Evolutionary conservation across 2,329 filamentous ascomycete species (phyloP).

Genomic region (Sporothrix curviconia): DNA sequence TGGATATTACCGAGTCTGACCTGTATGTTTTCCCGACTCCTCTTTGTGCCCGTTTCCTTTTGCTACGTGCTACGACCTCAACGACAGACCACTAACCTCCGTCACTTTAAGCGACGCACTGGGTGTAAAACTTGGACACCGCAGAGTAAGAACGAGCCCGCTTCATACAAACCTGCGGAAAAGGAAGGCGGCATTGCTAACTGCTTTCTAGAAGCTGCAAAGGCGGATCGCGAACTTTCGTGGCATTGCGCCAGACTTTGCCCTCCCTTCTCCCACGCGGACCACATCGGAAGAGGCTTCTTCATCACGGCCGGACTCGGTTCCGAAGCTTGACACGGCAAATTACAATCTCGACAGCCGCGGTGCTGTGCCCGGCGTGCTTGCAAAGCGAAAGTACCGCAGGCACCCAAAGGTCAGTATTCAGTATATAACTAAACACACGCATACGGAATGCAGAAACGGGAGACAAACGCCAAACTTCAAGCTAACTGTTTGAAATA

Average conservation of each 20-base stretch:
- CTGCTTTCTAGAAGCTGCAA: constrained; percentile 61
- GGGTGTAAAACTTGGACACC: constrained; percentile 72
- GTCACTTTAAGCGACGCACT: constrained; percentile 53
- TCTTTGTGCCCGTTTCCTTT: neutral
- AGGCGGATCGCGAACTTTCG: constrained; percentile 70
- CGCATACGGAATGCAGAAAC: neutral
- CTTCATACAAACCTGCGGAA: no score
- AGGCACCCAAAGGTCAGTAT: constrained; percentile 63
- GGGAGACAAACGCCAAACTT: no score
- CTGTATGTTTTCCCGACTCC: constrained; percentile 46
- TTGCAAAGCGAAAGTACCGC: constrained; percentile 66
- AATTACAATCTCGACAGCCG: constrained; percentile 34
- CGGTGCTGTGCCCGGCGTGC: constrained; percentile 36
- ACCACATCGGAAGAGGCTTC: constrained; percentile 49
- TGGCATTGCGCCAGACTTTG: constrained; percentile 51
- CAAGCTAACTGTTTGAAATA: constrained; percentile 29
- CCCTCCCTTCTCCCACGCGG: constrained; percentile 43
- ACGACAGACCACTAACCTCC: neutral
- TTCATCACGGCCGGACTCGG: constrained; percentile 37
- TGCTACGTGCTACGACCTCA: no score
- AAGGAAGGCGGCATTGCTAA: no score
- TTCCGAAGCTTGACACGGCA: constrained; percentile 15
- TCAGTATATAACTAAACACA: neutral
- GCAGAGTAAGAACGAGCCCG: constrained; percentile 52
- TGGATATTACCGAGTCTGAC: constrained; percentile 79